Percentiles rank a stretch among this genome's conserved stretches.
These are phyloP conservation scores for Larix kaempferi DNA, from an alignment of 75 land plant genomes.

Conservation along the genomic window DNA sequence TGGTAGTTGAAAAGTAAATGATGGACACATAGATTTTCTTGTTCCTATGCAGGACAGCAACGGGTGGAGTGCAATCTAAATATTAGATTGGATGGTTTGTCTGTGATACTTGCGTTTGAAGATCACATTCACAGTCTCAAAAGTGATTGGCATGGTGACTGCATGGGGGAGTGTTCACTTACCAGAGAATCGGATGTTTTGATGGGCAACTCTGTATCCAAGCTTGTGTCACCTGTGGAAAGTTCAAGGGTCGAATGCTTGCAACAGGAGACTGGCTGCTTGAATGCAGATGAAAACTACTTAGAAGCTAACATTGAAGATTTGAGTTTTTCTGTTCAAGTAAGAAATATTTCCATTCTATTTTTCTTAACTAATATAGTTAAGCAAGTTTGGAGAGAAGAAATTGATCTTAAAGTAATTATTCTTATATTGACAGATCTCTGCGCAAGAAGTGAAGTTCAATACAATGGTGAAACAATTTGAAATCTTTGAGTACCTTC, in stretches of 20 bases:
- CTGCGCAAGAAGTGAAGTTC: conserved; percentile 36
- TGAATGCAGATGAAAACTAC: conserved; percentile 15
- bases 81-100: conserved; percentile 20
- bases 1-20: no score
- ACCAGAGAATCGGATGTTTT: neutral
- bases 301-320: conserved; percentile 40
- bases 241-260: neutral
- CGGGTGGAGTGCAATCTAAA: conserved; percentile 19
- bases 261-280: neutral
- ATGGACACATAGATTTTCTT: neutral
- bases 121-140: neutral
- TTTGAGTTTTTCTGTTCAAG: conserved; percentile 49
- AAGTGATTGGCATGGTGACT: neutral
- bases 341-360: conserved; percentile 16
- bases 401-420: neutral
- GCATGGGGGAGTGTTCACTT: no score
- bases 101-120: conserved; percentile 15
- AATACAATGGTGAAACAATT: conserved; percentile 30
- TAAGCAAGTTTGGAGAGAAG: neutral
- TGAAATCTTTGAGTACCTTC: conserved; percentile 35
- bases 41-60: conserved; percentile 21
- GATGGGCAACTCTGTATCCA: neutral
- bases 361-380: neutral
- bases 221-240: neutral
- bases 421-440: conserved; percentile 29